These are phyloP conservation scores for Didymellaceae sp. DNA, from an alignment of 2,329 filamentous ascomycete species.

Conservation along the genomic window DNA sequence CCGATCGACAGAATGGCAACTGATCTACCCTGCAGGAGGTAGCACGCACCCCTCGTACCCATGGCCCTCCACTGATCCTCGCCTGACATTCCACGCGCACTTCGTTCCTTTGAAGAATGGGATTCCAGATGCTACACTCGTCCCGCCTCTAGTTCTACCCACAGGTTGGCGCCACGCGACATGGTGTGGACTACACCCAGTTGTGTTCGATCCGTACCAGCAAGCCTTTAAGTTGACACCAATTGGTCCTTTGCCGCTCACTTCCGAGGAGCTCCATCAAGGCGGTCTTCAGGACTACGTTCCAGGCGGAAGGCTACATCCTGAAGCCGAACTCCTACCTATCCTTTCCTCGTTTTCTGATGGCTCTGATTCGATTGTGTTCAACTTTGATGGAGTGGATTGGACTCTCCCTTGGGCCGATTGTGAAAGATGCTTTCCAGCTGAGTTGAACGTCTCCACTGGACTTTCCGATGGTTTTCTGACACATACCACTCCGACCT, in stretches of 20 bases:
- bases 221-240: conserved; percentile 32
- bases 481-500: too few species aligned
- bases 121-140: conserved; percentile 14
- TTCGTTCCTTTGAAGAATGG: conserved; percentile 24
- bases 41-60: conserved; percentile 29
- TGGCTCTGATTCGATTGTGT: conserved; percentile 21
- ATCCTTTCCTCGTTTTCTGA: conserved; percentile 18
- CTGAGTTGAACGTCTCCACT: neutral
- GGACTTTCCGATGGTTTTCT: neutral
- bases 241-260: conserved; percentile 24
- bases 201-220: conserved; percentile 25
- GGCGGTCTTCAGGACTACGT: conserved; percentile 23
- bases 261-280: conserved; percentile 28
- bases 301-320: conserved; percentile 24
- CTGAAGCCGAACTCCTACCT: conserved; percentile 22
- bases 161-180: conserved; percentile 24
- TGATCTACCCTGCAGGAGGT: conserved; percentile 26
- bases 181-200: conserved; percentile 24
- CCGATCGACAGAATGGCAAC: conserved; percentile 18
- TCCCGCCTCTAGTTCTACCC: conserved; percentile 14
- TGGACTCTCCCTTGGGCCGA: conserved; percentile 17
- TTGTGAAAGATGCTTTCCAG: neutral
- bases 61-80: conserved; percentile 22
- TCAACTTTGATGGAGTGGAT: conserved; percentile 23
- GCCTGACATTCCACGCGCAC: conserved; percentile 18